Base-by-base conservation (phyloP, 176 grass and related monocot genomes). In the Juncus effusus region DNA sequence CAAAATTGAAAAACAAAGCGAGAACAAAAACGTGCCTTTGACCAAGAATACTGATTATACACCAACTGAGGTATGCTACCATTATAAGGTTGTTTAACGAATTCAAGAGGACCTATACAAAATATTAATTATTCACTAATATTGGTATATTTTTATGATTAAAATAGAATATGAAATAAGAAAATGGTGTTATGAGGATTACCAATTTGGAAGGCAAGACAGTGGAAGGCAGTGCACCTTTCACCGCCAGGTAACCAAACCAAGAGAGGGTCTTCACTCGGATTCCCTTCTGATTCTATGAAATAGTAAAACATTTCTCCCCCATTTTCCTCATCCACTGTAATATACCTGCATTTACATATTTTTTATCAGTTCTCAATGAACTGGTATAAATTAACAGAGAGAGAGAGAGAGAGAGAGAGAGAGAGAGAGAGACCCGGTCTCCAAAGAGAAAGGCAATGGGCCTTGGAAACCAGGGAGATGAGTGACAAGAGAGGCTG, bases 391-490 rank as follows among this genome's bases (percentile, higher is more conserved):
- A 45, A 4, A 40, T 49, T 5, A 47, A 6, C 40, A 40, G 38
- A 12, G 36, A 51, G 13, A 19, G 8, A 6, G 12, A 5, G 42
- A 3, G 3, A 45, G n/a, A 66, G 4, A 3, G 54, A 14, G 9
- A 2, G 59, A 74, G 14, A 59, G n/a, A 66, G 4, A 3, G 54
- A 14, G 9, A 2, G 59, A 74, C 74, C 85, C 85, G 13, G 80
- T 84, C 60, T 90, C 86, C 7, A 90, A 10, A 28, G 80, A 70
- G 41, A 90, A 85, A n/a, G 86, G 86, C 41, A 89, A 57, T 0
- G 60, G 64, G 12, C 81, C 81, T 0, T 72, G 28, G 63, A 84
- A 89, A 2, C 82, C 82, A 16, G 80, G 84, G 54, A 90, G 61
- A 56, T 56, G 42, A 10, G 56, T 64, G 63, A 82, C 79, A 16